Base-by-base conservation (phyloP, 2,329 filamentous ascomycete species). In the Pestalotiopsis sp. region DNA sequence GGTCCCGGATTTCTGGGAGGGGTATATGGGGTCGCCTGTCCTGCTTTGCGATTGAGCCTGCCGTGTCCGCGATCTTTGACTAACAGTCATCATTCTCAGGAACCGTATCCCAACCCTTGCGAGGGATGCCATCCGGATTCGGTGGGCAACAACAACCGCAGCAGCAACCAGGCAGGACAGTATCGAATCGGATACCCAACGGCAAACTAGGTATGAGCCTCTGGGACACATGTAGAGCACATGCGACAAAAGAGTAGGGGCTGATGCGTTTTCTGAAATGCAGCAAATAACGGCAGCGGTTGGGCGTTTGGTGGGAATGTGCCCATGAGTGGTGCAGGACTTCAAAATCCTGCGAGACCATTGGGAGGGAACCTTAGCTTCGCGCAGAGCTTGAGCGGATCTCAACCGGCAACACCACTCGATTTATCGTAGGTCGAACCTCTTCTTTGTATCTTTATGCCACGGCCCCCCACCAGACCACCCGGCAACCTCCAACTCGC, bases 301-400 rank as follows among this genome's bases (percentile, higher is more conserved):
- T 91, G 90, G 89, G 86, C 86, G 13, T 91, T 91, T 80, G 87
- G 88, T 70, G 86, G 85, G 68, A 87, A 84, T 73, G 83, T 90
- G 75, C 88, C 89, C 31, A 90, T 91, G 86, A 85, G 87, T 68
- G 81, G 82, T 74, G 84, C 84, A 75, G 82, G 83, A 58, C 82
- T 89, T 68, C 87, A 84, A 75, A 88, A 84, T 71, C 82, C 84
- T 64, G 79, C 82, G 67, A 83, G 87, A 75, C 85, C 89, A 81
- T 80, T 88, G 75, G 84, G 85, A 71, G 83, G 88, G 74, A 89
- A 86, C 78, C 82, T 89, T 69, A 91, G 89, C 79, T 91, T 91
- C 80, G 89, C 89, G 63, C 89, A 91, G 77, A 91, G 88, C 76
- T 81, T 91, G 75, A 86, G 85, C 75, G 87, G 87, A 71, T 90